Evolutionary conservation across 192 early-diverging fungal genomes (phyloP), one percentile per base, ranked within the genome.

Genomic region (Paraglomus occultum): DNA sequence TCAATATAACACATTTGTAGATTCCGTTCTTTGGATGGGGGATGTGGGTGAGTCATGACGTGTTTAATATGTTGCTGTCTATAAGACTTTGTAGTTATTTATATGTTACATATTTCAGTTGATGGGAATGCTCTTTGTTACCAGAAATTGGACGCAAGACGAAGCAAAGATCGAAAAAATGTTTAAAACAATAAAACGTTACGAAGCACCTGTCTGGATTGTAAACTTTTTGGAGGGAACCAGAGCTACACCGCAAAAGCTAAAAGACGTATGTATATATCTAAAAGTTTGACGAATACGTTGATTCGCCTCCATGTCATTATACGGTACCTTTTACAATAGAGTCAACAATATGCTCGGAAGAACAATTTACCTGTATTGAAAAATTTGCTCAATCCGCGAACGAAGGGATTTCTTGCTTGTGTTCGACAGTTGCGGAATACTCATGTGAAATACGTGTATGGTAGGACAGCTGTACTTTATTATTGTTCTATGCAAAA

Each of bases 21-120:
- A 75, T 85, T 62, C 84, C 84, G 8, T 85, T 85, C 67, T 85
- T 83, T 73, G 84, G 84, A 47, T 83, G 78, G 77, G 84, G 84
- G 39, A 85, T 85, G 84, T 83, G 82, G 84, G 79, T 80, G 71
- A 65, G 64, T 67, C 55, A 31, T 7, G 47, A 9, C 1, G 1
- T 43, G 6, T 51, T 10, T 51, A 14, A 52, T 15, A 60, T 60
- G 5, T 15, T 39, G 38, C 5, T 60, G 58, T 60, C 39, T 15
- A 60, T 31, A 31, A 11, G 15, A 31, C 38, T 58, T 58, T 39
- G 15, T 9, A 7, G 31, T 45, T 11, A 22, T 45, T n/a, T 8
- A 42, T 45, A 38, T 14, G 2, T 47, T 62, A n/a, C 15, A 31
- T 8, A 17, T 11, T 44, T 10, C 50, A 79, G 78, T 66, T 85